These are phyloP conservation scores for Lachnum nothofagi DNA, from an alignment of 2,329 filamentous ascomycete species.

Conservation along the genomic window DNA sequence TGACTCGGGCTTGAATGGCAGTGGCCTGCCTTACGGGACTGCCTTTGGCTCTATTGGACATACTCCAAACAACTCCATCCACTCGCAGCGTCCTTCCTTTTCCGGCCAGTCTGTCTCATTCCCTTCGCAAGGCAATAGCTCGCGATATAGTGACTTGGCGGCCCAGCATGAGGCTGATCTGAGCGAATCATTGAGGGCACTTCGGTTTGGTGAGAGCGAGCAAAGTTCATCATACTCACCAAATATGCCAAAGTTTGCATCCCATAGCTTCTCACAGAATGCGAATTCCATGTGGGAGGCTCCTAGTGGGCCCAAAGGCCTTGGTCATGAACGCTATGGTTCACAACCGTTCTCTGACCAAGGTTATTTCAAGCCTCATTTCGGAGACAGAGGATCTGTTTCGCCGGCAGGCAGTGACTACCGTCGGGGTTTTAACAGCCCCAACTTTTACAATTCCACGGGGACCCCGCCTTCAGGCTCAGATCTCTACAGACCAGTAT, in stretches of 20 bases:
- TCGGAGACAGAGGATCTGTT: conserved; percentile 26
- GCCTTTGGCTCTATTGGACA: conserved; percentile 34
- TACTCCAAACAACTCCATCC: conserved; percentile 41
- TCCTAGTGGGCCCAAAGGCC: conserved; percentile 19
- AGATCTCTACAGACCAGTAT: conserved; percentile 28
- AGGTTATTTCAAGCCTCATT: conserved; percentile 26
- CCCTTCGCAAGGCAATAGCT: conserved; percentile 41
- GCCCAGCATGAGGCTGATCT: conserved; percentile 26
- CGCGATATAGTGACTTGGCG: conserved; percentile 25
- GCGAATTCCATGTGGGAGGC: conserved; percentile 28
- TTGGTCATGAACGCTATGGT: conserved; percentile 23
- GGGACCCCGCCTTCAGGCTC: conserved; percentile 26
- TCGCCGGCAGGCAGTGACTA: conserved; percentile 32
- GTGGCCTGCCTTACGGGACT: conserved; percentile 21
- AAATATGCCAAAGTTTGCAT: conserved; percentile 22
- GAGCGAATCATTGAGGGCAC: conserved; percentile 26
- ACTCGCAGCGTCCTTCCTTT: conserved; percentile 43
- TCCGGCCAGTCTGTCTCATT: conserved; percentile 44
- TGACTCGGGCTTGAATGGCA: conserved; percentile 36
- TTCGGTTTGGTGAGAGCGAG: conserved; percentile 26
- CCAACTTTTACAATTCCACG: conserved; percentile 27
- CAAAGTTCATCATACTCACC: conserved; percentile 25
- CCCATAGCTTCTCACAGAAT: conserved; percentile 22
- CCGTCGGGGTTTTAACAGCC: conserved; percentile 29
- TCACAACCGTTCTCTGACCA: conserved; percentile 30